These are phyloP conservation scores for Cerrena zonata DNA, from an alignment of 1,284 basidiomycete species.

Conservation along the genomic window DNA sequence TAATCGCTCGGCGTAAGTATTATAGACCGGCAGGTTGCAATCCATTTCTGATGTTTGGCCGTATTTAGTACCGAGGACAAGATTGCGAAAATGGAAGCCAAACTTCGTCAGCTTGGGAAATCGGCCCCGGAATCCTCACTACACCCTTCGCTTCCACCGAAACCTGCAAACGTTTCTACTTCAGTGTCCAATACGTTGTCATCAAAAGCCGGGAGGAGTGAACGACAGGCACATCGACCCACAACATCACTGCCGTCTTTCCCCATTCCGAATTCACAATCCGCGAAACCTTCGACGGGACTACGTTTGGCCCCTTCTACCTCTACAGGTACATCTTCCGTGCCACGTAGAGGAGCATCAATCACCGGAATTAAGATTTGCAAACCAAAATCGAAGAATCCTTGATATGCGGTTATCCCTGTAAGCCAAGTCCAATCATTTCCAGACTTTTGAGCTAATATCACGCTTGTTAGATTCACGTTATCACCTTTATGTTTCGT, in stretches of 20 bases:
- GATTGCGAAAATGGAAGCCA: constrained; percentile 93
- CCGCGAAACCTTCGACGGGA: not conserved
- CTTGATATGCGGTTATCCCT: no score
- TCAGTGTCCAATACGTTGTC: not conserved
- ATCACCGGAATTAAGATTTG: constrained; percentile 1
- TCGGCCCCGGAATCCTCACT: constrained; percentile 21
- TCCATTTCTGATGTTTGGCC: not conserved
- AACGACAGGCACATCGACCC: not conserved
- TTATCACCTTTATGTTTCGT: no score
- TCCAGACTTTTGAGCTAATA: no score
- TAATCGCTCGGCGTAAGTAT: constrained; percentile 57
- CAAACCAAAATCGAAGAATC: constrained; percentile 3
- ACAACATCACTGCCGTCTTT: constrained; percentile 1
- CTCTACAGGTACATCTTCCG: not conserved
- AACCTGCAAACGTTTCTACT: constrained; percentile 26
- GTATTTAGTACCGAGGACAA: constrained; percentile 70
- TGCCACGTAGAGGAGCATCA: not conserved
- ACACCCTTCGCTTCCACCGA: constrained; percentile 50
- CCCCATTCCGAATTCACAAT: not conserved
- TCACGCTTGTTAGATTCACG: no score
- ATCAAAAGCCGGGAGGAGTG: not conserved
- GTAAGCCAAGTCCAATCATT: no score
- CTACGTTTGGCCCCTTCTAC: not conserved
- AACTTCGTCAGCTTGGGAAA: constrained; percentile 73
- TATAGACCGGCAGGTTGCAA: not conserved